Conservation (phyloP, 306 rosid genomes). For the Lupinus albus region DNA sequence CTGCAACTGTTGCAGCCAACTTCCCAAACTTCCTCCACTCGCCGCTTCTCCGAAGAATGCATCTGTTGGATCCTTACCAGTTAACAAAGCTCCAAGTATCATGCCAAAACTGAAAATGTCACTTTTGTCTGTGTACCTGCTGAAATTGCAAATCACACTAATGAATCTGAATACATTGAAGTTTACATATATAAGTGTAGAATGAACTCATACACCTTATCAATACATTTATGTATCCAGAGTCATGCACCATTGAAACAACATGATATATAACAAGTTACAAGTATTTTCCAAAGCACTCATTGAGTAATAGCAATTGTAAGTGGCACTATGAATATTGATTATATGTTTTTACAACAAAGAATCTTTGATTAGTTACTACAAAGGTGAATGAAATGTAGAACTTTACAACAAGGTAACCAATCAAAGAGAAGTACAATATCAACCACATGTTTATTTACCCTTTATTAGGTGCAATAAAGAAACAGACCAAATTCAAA, state of each 20-base stretch:
- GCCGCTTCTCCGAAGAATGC: conserved; percentile 84
- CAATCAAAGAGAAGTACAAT: conserved; percentile 21
- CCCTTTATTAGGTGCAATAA: conserved; percentile 27
- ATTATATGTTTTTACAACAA: conserved; percentile 13
- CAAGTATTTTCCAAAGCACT: conserved; percentile 1
- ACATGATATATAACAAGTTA: background rate
- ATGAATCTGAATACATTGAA: conserved; percentile 14
- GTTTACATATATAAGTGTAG: background rate
- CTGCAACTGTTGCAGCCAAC: conserved; percentile 87
- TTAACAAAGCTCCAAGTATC: conserved; percentile 76
- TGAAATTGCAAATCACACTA: conserved; percentile 35
- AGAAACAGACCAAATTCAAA: conserved; percentile 14
- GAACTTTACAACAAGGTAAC: conserved; percentile 31
- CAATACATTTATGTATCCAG: conserved; percentile 6
- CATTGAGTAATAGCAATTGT: conserved; percentile 10
- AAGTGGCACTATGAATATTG: conserved; percentile 24
- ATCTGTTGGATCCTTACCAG: conserved; percentile 79
- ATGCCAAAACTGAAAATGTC: conserved; percentile 95
- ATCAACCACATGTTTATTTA: conserved; percentile 29
- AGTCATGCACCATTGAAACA: conserved; percentile 9
- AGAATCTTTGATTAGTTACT: conserved; percentile 31
- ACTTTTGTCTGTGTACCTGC: conserved; percentile 89
- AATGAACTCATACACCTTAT: conserved; percentile 20
- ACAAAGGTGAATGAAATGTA: background rate
- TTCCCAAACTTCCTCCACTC: conserved; percentile 77